These are phyloP conservation scores for Russula emetica DNA, from an alignment of 768 basidiomycete genomes.

Conservation along the genomic window DNA sequence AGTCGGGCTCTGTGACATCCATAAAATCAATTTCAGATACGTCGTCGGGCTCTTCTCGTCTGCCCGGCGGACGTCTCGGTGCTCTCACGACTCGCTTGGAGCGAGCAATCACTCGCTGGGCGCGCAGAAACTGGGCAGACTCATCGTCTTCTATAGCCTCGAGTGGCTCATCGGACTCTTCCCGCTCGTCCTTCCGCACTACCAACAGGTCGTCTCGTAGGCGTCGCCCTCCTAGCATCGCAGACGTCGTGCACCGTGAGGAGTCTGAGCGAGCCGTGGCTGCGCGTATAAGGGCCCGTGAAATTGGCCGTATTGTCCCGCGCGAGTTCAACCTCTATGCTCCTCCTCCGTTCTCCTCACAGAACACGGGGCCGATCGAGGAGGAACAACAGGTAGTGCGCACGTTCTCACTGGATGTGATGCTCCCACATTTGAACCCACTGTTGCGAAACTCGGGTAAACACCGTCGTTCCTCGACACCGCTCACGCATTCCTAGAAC, in stretches of 20 bases:
- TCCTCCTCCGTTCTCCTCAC: constrained; percentile 38
- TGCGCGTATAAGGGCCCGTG: constrained; percentile 59
- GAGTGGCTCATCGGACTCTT: constrained; percentile 42
- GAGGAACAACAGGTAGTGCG: constrained; percentile 23
- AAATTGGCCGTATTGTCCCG: constrained; percentile 53
- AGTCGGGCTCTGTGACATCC: constrained; percentile 30
- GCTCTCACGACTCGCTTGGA: constrained; percentile 56
- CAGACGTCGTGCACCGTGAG: constrained; percentile 46
- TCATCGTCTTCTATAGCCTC: constrained; percentile 42
- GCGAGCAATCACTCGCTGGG: constrained; percentile 69
- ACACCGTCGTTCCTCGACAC: constrained; percentile 23
- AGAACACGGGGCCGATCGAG: constrained; percentile 7
- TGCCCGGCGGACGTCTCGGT: constrained; percentile 35
- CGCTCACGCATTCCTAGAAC: constrained; percentile 4
- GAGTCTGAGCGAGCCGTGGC: constrained; percentile 57
- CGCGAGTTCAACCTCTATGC: constrained; percentile 64
- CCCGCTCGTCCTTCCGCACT: constrained; percentile 39
- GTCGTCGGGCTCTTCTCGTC: constrained; percentile 36
- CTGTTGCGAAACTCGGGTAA: constrained; percentile 26
- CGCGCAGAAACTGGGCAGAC: constrained; percentile 43
- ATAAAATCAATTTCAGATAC: constrained; percentile 37
- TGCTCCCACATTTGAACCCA: constrained; percentile 23
- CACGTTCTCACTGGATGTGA: constrained; percentile 26
- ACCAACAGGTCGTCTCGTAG: constrained; percentile 37
- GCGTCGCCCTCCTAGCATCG: constrained; percentile 45